Base-by-base conservation (phyloP, 1,284 basidiomycete species). In the Amylostereum areolatum region DNA sequence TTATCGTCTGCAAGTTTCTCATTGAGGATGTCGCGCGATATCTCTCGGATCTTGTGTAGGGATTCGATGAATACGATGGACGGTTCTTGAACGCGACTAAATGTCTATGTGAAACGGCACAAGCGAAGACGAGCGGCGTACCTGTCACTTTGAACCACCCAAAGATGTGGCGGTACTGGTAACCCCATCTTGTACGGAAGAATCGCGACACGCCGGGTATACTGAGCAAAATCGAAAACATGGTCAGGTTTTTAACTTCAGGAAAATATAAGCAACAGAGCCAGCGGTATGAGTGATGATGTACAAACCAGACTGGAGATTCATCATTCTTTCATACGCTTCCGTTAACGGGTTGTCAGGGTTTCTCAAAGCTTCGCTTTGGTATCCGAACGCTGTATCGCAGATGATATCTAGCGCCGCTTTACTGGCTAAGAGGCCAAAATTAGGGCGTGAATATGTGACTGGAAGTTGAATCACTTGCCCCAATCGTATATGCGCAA, bases 401-500 rank as follows among this genome's bases (percentile, higher is more conserved):
- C 73, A 76, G 36, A 78, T 75, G 48, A 78, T 74, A 51, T 77
- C 74, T 2, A 78, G 66, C 0, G 74, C 75, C 1, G 72, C 73
- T 60, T 76, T 78, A 55, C 70, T 72, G 68, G 75, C 74, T 77
- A 48, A 12, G 25, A 32, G 24, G 24, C 40, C 12, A 11, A 35
- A 31, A 5, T 39, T 31, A 46, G n/a, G n/a, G n/a, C n/a, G n/a
- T n/a, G n/a, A n/a, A n/a, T n/a, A n/a, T n/a, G n/a, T n/a, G n/a
- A n/a, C n/a, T 5, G 12, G 25, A n/a, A n/a, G n/a, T n/a, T n/a
- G n/a, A n/a, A n/a, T 35, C 30, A 65, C 72, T 30, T 56, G 75
- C 74, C 66, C 74, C 74, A 77, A 41, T 75, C 72, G 50, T 76
- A 77, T 57, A 74, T 66, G 7, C 58, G 57, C 28, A 74, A 53